Base-by-base conservation (phyloP, 1,284 basidiomycete species). In the Inonotus obliquus region DNA sequence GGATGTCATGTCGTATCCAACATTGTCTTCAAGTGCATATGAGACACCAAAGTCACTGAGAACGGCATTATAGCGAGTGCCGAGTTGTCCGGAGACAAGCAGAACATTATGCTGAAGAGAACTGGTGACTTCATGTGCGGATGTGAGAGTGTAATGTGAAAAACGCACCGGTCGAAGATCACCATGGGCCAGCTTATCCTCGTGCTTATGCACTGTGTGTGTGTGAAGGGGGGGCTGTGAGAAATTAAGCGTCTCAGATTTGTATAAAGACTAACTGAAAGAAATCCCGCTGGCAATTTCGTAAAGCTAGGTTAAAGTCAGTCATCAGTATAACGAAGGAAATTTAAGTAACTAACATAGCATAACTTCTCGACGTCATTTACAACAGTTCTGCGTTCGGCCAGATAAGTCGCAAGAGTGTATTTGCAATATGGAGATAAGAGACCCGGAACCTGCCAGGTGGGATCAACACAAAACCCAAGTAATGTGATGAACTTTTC, bases 401-500 rank as follows among this genome's bases (percentile, higher is more conserved):
- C 23, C n/a, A 48, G n/a, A 25, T 48, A 48, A 4, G 17, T 4
- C 4, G 19, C 47, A 5, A 48, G 23, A 1, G 47, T 9, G 23
- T 21, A 25, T 13, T 27, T 48, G 19, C 47, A 48, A 23, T 23
- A 13, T 21, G 17, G 11, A 25, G 47, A 48, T 27, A 48, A 7
- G 47, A 48, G 47, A 23, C 47, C 47, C 7, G 47, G 47, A 23
- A 48, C 7, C n/a, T 23, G 4, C 19, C n/a, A 7, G 9, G 44
- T n/a, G 17, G 52, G 47, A 48, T 48, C 19, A 14, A 48, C 23
- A 48, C 47, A 48, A 27, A 49, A 56, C 9, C 60, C 60, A 35
- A 57, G 41, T 9, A 61, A 27, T 11, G 54, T 32, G 27, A 47
- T 23, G n/a, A 61, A 48, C 25, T 61, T 61, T 39, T 23, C 17